Evolutionary conservation across 768 basidiomycete genomes (phyloP), one percentile per base, ranked within the genome.

Genomic region (Sarcomyxa edulis): DNA sequence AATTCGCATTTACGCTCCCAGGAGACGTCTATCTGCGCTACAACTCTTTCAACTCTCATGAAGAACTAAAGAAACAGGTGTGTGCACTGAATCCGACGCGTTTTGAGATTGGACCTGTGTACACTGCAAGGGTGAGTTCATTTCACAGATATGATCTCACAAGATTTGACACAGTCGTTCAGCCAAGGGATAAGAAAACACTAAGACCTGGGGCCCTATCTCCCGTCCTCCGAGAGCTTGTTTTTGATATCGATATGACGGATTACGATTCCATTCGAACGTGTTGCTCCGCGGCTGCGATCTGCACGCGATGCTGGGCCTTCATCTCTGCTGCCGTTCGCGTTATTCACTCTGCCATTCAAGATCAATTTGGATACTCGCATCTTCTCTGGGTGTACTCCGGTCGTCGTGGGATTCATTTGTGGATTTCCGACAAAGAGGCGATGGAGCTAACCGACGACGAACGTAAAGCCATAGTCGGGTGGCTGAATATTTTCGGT

Each of bases 201-300:
- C 69, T 90, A 11, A 64, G 69, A 5, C 50, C 65, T 7, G 78
- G 78, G 8, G 66, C 81, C n/a, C 81, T 97, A 48, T 68, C 72
- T 30, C 92, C 96, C 0, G 57, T 76, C 23, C 75, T 78, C 46
- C 84, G 96, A 42, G 96, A 98, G 58, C 82, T 99, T 29, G 95
- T 98, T 1, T 96, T 99, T 57, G 96, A 99, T 78, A 97, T 99
- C 56, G 96, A 99, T 62, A 97, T 99, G 96, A 95, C 96, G 11
- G 96, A 99, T 63, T 99, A 98, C 63, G 95, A 99, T 57, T 70
- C 81, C 31, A 77, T 98, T 52, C 82, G 96, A 33, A 97, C 93
- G 1, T 99, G 96, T 61, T 98, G 96, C 64, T 81, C 82, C 9
- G 87, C 78, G 33, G 89, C 92, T 31, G 81, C 76, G 40, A 95